Evolutionary conservation across 352 stramenopile genomes (phyloP).

Genomic region (Phytopythium montanum): DNA sequence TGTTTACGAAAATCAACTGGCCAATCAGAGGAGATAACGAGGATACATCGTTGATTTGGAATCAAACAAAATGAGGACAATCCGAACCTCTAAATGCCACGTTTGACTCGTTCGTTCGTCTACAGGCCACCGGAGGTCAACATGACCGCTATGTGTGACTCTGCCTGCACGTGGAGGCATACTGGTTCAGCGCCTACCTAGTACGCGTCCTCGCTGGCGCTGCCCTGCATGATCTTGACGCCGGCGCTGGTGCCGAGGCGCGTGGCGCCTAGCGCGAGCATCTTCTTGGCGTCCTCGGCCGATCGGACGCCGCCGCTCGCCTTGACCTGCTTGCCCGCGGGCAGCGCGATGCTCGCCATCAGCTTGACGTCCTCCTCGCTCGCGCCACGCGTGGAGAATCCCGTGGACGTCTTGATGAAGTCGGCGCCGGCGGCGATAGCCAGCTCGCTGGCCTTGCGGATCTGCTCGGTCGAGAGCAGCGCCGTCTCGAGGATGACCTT

Average conservation of each 20-base stretch:
- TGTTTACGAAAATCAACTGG: background rate
- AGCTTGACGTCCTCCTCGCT: slow-evolving; percentile 75
- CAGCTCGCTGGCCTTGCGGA: slow-evolving; percentile 64
- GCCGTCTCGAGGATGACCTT: slow-evolving; percentile 89
- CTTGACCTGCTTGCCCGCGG: slow-evolving; percentile 71
- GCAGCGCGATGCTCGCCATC: slow-evolving; percentile 62
- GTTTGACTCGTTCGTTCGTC: background rate
- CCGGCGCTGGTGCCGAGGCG: slow-evolving; percentile 64
- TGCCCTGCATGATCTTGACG: slow-evolving; percentile 60
- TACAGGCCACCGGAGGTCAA: background rate
- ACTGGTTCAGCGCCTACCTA: background rate
- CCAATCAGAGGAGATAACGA: background rate
- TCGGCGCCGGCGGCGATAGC: slow-evolving; percentile 64
- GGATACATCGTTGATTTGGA: background rate
- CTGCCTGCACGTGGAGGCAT: too few relatives aligned
- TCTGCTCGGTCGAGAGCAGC: slow-evolving; percentile 65
- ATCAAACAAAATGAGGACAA: background rate
- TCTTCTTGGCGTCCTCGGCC: slow-evolving; percentile 54
- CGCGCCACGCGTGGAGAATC: slow-evolving; percentile 78
- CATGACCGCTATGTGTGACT: too few relatives aligned
- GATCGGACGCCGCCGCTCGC: slow-evolving; percentile 79
- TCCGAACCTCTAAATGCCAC: background rate
- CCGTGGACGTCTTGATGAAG: slow-evolving; percentile 89
- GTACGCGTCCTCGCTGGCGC: slow-evolving; percentile 13
- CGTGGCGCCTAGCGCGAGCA: slow-evolving; percentile 69